These are phyloP conservation scores for Chaetomium strumarium DNA, from an alignment of 2,329 filamentous ascomycete genomes.

Conservation along the genomic window DNA sequence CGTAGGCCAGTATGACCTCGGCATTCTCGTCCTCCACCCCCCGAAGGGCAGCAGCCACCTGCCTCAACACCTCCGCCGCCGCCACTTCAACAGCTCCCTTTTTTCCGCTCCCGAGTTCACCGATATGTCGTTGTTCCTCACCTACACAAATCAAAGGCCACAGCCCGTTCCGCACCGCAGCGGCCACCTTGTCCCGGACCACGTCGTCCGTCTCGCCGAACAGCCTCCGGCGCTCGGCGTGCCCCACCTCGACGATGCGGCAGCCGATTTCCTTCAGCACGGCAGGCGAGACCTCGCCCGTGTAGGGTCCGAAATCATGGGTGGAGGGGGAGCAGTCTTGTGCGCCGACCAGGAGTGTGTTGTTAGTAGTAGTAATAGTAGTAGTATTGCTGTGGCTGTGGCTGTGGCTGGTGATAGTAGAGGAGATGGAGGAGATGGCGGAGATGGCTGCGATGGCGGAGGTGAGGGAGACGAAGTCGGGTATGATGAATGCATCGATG, in stretches of 20 bases:
- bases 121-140: too few species aligned
- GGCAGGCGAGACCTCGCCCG: conserved; percentile 68
- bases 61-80: conserved; percentile 58
- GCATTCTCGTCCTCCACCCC: conserved; percentile 55
- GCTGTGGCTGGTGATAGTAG: too few species aligned
- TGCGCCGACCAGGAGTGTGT: conserved; percentile 59
- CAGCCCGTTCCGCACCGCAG: conserved; percentile 62
- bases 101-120: too few species aligned
- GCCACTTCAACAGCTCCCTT: conserved; percentile 57
- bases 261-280: conserved; percentile 63
- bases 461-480: conserved; percentile 67
- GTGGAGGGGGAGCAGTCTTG: conserved; percentile 69
- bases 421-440: conserved; percentile 33
- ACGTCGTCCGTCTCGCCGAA: conserved; percentile 69
- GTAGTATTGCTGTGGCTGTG: too few species aligned
- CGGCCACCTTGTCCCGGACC: conserved; percentile 63
- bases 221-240: conserved; percentile 68
- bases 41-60: conserved; percentile 59
- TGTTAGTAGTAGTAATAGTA: conserved; percentile 25
- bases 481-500: conserved; percentile 69
- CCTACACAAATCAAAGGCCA: conserved; percentile 76
- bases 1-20: conserved; percentile 74
- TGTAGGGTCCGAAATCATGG: conserved; percentile 67
- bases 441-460: conserved; percentile 44
- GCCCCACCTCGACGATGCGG: conserved; percentile 69